Conservation (phyloP, 2,329 filamentous ascomycete genomes). For the Byssothecium circinans region DNA sequence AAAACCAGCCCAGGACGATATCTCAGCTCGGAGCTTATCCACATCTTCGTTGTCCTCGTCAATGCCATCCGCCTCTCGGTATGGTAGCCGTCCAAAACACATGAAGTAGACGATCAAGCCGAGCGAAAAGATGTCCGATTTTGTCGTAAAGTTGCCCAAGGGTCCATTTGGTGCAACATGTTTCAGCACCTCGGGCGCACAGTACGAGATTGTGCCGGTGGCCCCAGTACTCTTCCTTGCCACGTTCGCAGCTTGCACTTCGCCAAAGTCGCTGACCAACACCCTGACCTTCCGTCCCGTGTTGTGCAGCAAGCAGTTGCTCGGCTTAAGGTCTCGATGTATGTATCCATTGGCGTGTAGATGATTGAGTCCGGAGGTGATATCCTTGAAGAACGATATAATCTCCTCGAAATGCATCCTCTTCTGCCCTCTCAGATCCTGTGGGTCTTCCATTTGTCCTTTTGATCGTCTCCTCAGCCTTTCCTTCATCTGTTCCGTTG, state of each 20-base stretch:
- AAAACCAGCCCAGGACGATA: slow-evolving; percentile 84
- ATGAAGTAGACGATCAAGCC: slow-evolving; percentile 99
- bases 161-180: slow-evolving; percentile 64
- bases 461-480: slow-evolving; percentile 80
- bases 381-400: slow-evolving; percentile 94
- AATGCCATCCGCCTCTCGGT: slow-evolving; percentile 77
- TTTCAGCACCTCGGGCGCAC: slow-evolving; percentile 87
- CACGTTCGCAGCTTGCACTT: slow-evolving; percentile 83
- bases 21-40: slow-evolving; percentile 81
- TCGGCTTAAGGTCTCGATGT: slow-evolving; percentile 92
- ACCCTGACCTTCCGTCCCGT: slow-evolving; percentile 73
- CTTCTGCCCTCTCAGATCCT: slow-evolving; percentile 55
- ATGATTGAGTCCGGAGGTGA: slow-evolving; percentile 87
- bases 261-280: slow-evolving; percentile 95
- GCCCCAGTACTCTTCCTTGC: slow-evolving; percentile 87
- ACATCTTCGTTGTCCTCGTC: slow-evolving; percentile 93
- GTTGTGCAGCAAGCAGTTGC: slow-evolving; percentile 86
- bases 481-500: slow-evolving; percentile 85
- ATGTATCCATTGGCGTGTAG: slow-evolving; percentile 91
- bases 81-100: slow-evolving; percentile 89
- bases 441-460: slow-evolving; percentile 68
- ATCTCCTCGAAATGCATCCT: slow-evolving; percentile 83
- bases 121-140: slow-evolving; percentile 96
- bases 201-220: slow-evolving; percentile 96
- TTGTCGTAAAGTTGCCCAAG: slow-evolving; percentile 92